Percentiles rank a stretch among this genome's conserved stretches.
Conservation (phyloP, 345 rosid genomes). For the Clausena lansium region DNA sequence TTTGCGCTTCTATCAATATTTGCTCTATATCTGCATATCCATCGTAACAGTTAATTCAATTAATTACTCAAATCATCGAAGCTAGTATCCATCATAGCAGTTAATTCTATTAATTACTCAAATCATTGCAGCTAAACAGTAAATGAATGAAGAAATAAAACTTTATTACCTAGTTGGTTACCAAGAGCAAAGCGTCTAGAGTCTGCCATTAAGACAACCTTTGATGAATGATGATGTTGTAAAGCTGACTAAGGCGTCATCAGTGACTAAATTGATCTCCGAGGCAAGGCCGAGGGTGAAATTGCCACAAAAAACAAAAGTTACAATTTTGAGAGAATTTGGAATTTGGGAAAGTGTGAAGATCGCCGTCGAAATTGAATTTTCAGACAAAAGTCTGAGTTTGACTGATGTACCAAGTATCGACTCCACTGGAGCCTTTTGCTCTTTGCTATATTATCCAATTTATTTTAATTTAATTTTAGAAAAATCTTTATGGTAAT, state of each 20-base stretch:
- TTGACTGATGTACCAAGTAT: not conserved
- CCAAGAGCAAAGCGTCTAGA: conserved; percentile 32
- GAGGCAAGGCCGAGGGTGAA: too few species aligned
- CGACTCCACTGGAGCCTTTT: not conserved
- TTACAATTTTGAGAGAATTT: not conserved
- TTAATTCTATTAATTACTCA: not conserved
- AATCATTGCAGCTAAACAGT: not conserved
- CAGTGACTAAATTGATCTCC: too few species aligned
- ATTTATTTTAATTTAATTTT: too few species aligned
- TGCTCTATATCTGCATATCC: conserved; percentile 67
- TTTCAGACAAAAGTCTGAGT: not conserved
- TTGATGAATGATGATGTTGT: not conserved
- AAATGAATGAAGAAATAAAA: not conserved
- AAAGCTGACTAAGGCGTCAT: not conserved
- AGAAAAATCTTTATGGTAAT: too few species aligned
- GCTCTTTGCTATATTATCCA: not conserved
- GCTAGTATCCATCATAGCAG: not conserved
- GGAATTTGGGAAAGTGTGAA: not conserved
- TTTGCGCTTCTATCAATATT: conserved; percentile 76
- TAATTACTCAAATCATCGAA: not conserved
- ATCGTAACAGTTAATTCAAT: not conserved
- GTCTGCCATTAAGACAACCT: conserved; percentile 35
- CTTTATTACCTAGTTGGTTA: conserved; percentile 35
- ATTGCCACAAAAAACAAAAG: not conserved
- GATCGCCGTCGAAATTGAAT: not conserved